Base-by-base conservation (phyloP, 129 eudicot species). In the Glebionis coronaria region DNA sequence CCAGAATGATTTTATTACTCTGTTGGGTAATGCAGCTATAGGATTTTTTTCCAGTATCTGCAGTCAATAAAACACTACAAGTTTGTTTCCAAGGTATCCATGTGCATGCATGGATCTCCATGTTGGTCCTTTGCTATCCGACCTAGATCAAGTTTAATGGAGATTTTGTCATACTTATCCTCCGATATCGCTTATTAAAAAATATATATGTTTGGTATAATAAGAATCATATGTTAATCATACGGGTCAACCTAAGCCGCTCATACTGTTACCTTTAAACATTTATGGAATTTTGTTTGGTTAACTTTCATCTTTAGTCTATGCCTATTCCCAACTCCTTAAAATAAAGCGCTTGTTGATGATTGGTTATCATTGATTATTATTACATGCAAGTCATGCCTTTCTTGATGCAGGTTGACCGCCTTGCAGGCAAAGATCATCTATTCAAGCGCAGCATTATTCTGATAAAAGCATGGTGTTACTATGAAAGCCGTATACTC, bases 391-490 rank as follows among this genome's bases (percentile, higher is more conserved):
- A 16, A 54, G 45, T 56, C 5, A 12, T 65, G 42, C 19, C 2
- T 56, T 56, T 56, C 16, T 44, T 49, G 64, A 31, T 77, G 72
- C 85, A 85, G 87, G 91, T 82, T 50, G 85, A 85, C 55, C 83
- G 82, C 49, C 67, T 76, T 59, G 80, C 81, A 44, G 80, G 80
- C 25, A 77, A 73, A 63, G 84, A 82, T 62, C 84, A 79, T 79
- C 76, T 82, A 19, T 85, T 79, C 79, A 85, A 85, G 25, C 85
- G 85, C 58, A 85, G 91, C 47, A 78, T 82, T 23, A 82, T 79
- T 54, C 67, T 85, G 23, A 73, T 85, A 23, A 85, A 85, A 79
- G 84, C 91, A 49, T 85, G 91, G 91, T 85, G 87, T 65, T 85
- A 77, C 68, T 79, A 63, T 56, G 75, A 81, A 72, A 68, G 83